Percentiles rank a stretch among this genome's conserved stretches.
Conservation (phyloP, 1,284 basidiomycete species). For the Cystobasidium pallidum region DNA sequence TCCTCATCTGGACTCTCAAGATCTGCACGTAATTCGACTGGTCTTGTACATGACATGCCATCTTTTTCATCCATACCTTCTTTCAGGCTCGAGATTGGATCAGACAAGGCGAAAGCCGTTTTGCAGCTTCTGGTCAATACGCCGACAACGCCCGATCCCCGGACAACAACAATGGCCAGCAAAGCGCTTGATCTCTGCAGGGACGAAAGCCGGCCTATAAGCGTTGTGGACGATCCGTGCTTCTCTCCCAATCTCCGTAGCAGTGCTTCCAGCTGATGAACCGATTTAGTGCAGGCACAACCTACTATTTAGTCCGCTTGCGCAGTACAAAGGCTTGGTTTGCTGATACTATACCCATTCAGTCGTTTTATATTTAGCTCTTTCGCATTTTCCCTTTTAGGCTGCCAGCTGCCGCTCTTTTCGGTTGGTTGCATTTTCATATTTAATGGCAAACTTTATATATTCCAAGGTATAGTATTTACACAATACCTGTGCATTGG, state of each 20-base stretch:
- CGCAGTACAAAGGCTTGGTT: neutral
- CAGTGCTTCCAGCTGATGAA: neutral
- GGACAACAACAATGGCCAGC: neutral
- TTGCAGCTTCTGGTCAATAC: conserved; percentile 12
- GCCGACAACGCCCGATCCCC: neutral
- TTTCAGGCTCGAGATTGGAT: conserved; percentile 13
- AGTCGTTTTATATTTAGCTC: neutral
- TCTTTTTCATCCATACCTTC: conserved; percentile 1
- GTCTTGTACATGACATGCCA: neutral
- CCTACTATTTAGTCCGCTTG: neutral
- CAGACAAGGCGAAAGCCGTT: conserved; percentile 10
- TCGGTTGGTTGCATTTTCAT: neutral
- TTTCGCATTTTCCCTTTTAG: neutral
- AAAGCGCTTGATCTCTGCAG: neutral
- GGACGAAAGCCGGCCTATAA: conserved; percentile 8
- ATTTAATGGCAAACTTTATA: neutral
- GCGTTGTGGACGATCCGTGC: neutral
- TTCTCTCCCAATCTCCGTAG: conserved; percentile 1
- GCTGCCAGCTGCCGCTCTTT: conserved; percentile 3
- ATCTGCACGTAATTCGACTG: conserved; percentile 9
- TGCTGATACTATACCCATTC: neutral
- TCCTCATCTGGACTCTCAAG: neutral
- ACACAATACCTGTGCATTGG: too few species aligned
- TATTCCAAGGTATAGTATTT: too few species aligned
- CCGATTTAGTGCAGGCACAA: neutral